phyloP scores from a whole-genome alignment of 2,329 filamentous ascomycete genomes.

The Fusarium liriodendri region DNA sequence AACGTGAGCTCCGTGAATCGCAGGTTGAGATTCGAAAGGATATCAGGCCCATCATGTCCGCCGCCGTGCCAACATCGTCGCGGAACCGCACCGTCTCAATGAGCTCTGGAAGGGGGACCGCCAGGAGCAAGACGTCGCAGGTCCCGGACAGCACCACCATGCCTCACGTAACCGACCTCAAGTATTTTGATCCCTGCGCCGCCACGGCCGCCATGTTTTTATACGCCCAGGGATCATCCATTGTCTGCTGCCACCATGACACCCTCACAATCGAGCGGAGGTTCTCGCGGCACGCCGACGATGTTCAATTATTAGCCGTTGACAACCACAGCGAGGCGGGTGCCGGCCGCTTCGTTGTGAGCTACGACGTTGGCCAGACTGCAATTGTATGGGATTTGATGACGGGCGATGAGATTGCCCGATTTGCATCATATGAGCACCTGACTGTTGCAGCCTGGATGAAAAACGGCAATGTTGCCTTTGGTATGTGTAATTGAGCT shows the following conservation, averaged over 20 bases:
- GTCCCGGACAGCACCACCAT: slow-evolving; percentile 64
- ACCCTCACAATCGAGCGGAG: slow-evolving; percentile 88
- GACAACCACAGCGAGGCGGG: slow-evolving; percentile 92
- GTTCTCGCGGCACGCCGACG: slow-evolving; percentile 85
- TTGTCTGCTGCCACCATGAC: slow-evolving; percentile 93
- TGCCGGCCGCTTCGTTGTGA: slow-evolving; percentile 87
- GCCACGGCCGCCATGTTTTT: slow-evolving; percentile 92
- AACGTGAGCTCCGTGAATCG: slow-evolving; percentile 28
- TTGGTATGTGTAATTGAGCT: slow-evolving; percentile 71
- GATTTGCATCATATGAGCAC: slow-evolving; percentile 93
- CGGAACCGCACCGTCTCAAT: slow-evolving; percentile 70
- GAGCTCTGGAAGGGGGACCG: slow-evolving; percentile 67
- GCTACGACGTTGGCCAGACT: slow-evolving; percentile 90
- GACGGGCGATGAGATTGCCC: slow-evolving; percentile 88
- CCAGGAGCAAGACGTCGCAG: slow-evolving; percentile 55
- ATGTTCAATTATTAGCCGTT: slow-evolving; percentile 85
- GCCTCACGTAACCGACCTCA: slow-evolving; percentile 60
- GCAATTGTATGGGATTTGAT: slow-evolving; percentile 97
- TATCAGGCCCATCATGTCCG: slow-evolving; percentile 67
- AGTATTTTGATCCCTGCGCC: slow-evolving; percentile 85
- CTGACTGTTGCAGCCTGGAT: slow-evolving; percentile 92
- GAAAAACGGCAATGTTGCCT: slow-evolving; percentile 95
- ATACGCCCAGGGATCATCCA: slow-evolving; percentile 83
- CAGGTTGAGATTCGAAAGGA: slow-evolving; percentile 43
- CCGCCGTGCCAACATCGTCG: slow-evolving; percentile 60